Percentiles rank a stretch among this genome's conserved stretches.
phyloP scores from a whole-genome alignment of 768 basidiomycete genomes.

The Nevesoporus exiguus region DNA sequence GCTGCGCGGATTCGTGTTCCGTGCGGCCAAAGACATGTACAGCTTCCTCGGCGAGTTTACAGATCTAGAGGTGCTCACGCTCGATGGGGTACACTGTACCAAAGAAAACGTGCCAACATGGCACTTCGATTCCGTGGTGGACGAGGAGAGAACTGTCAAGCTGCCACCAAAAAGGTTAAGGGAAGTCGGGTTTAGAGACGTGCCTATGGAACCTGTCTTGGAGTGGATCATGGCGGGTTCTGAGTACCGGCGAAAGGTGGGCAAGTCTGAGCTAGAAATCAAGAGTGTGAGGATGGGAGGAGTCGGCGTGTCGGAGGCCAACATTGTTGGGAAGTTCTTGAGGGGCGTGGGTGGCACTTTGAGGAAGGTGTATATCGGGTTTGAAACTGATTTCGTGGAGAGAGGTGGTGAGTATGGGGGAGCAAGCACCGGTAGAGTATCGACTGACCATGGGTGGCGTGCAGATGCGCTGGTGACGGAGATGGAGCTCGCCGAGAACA shows the following conservation, averaged over 20 bases:
- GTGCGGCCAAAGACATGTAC: slow-evolving; percentile 27
- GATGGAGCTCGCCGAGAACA: slow-evolving; percentile 26
- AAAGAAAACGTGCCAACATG: slow-evolving; percentile 15
- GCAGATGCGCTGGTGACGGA: slow-evolving; percentile 27
- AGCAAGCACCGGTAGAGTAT: no score
- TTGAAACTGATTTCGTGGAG: slow-evolving; percentile 29
- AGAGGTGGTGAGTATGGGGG: slow-evolving; percentile 25
- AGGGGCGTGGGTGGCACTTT: slow-evolving; percentile 19
- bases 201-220: slow-evolving; percentile 24
- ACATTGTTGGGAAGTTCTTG: slow-evolving; percentile 26
- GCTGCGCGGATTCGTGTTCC: slow-evolving; percentile 26
- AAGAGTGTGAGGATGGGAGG: slow-evolving; percentile 28
- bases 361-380: slow-evolving; percentile 28
- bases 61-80: slow-evolving; percentile 25
- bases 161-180: slow-evolving; percentile 20
- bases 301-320: slow-evolving; percentile 25
- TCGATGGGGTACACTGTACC: slow-evolving; percentile 29
- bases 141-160: slow-evolving; percentile 9
- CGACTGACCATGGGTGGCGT: slow-evolving; percentile 8
- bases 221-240: slow-evolving; percentile 28
- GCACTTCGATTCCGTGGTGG: slow-evolving; percentile 5
- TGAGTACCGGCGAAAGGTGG: slow-evolving; percentile 10
- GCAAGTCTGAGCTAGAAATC: slow-evolving; percentile 10
- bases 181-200: slow-evolving; percentile 27
- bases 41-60: slow-evolving; percentile 26